Evolutionary conservation across 495 filamentous ascomycete genomes (phyloP).

Genomic region (Astrocystis sublimbata): DNA sequence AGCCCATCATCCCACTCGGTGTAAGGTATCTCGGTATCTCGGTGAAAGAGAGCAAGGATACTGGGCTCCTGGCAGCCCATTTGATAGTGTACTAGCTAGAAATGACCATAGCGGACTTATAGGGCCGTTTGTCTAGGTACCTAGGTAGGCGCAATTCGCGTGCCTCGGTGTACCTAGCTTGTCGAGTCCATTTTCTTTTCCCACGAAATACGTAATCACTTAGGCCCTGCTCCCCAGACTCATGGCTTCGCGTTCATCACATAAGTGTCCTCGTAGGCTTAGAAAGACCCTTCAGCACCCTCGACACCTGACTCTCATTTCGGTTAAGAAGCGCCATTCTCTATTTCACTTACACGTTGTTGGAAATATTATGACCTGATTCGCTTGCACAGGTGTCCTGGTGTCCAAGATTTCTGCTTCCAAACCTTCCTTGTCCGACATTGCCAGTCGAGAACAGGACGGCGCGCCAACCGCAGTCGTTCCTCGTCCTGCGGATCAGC

Average conservation of each 20-base stretch:
- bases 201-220: neutral
- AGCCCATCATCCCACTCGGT: neutral
- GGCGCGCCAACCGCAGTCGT: neutral
- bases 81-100: no score
- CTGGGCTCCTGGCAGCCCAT: neutral
- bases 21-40: conserved; percentile 1
- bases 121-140: no score
- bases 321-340: no score
- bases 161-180: neutral
- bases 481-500: neutral
- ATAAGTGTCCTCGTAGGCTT: neutral
- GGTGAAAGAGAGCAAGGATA: conserved; percentile 4
- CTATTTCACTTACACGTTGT: neutral
- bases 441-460: neutral
- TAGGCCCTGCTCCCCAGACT: neutral
- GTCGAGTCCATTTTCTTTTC: neutral
- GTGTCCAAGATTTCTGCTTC: neutral
- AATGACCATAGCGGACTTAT: neutral
- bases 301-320: conserved; percentile 8
- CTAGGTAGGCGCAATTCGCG: no score
- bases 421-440: neutral
- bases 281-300: neutral
- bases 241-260: neutral
- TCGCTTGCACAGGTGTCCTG: neutral
- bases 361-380: neutral